These are phyloP conservation scores for Fulvia fulva DNA, from an alignment of 2,329 filamentous ascomycete genomes.

Conservation along the genomic window DNA sequence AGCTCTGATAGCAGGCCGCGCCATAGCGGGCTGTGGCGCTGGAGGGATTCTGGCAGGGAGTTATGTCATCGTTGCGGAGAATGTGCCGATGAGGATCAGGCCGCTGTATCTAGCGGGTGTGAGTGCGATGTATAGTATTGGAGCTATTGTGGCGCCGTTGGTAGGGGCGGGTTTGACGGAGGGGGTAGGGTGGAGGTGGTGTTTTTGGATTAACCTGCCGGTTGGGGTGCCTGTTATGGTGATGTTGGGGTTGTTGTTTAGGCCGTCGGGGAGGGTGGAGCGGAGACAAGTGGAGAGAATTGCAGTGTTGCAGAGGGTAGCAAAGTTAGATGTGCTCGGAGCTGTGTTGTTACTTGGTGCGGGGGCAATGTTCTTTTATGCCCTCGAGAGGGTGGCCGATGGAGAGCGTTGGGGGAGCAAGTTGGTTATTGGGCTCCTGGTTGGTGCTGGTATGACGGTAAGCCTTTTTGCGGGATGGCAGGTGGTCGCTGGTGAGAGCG, in stretches of 20 bases:
- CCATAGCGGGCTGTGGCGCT: no score
- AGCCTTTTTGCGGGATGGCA: neutral
- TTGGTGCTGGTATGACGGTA: neutral
- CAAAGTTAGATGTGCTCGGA: neutral
- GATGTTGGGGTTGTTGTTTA: neutral
- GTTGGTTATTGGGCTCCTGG: neutral
- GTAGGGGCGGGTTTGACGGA: neutral
- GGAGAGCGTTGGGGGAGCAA: neutral
- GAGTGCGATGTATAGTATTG: neutral
- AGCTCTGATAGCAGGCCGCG: no score
- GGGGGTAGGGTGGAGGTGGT: conserved; percentile 1
- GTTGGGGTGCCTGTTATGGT: neutral
- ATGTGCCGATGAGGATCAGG: no score
- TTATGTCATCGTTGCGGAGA: no score
- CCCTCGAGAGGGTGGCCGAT: neutral
- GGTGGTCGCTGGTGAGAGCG: neutral
- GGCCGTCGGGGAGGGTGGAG: neutral
- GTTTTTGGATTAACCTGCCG: conserved; percentile 3
- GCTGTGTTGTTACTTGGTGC: neutral
- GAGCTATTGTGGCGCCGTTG: neutral
- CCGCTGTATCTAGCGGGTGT: no score
- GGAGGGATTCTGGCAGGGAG: no score
- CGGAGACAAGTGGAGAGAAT: neutral
- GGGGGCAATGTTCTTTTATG: neutral
- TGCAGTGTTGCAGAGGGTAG: neutral